Conservation (phyloP, 169 alveolate genomes). For the Sarcocystis neurona region DNA sequence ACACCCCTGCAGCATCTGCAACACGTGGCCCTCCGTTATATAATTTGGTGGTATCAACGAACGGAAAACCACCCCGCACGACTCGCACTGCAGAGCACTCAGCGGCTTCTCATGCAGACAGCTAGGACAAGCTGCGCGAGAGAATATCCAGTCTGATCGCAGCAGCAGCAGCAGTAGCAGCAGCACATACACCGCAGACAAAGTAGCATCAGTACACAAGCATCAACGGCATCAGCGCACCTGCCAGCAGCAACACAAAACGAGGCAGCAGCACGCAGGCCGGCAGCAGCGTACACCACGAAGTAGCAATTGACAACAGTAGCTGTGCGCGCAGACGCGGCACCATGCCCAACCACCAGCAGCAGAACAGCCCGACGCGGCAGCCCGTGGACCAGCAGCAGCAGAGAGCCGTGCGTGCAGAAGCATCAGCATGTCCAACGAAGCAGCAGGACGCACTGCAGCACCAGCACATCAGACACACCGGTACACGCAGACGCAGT, state of each 20-base stretch:
- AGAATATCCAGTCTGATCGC: constrained; percentile 50
- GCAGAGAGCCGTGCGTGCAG: too few relatives aligned
- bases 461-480: too few relatives aligned
- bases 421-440: too few relatives aligned
- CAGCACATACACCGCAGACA: not conserved
- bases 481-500: too few relatives aligned
- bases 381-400: too few relatives aligned
- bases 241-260: not conserved
- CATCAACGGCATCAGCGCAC: not conserved
- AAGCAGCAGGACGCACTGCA: too few relatives aligned
- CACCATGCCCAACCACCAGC: not conserved
- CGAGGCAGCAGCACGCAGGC: not conserved
- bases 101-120: constrained; percentile 56
- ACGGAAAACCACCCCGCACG: constrained; percentile 33
- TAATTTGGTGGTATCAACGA: constrained; percentile 47
- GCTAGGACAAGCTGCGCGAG: constrained; percentile 59
- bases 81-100: constrained; percentile 23
- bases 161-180: not conserved
- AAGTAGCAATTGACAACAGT: not conserved
- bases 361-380: too few relatives aligned
- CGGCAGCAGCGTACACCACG: not conserved
- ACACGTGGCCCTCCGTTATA: constrained; percentile 31
- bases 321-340: not conserved
- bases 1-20: constrained; percentile 55
- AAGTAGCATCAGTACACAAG: not conserved